Evolutionary conservation across 345 rosid genomes (phyloP).

Genomic region (Euclidium syriacum): DNA sequence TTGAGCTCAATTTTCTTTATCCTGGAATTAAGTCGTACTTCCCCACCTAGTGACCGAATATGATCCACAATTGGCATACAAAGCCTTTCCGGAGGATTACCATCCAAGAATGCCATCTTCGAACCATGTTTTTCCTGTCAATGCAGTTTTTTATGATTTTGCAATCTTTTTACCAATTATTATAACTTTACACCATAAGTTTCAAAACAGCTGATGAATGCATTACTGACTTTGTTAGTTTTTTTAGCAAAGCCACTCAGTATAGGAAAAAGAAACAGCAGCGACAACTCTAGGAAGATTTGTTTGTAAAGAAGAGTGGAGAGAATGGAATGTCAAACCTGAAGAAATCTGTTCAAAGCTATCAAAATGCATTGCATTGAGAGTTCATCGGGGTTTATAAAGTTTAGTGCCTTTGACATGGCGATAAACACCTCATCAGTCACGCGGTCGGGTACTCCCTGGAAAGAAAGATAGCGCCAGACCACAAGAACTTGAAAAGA

Average conservation of each 20-base stretch:
- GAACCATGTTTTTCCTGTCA: slow-evolving; percentile 95
- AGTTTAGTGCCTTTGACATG: slow-evolving; percentile 95
- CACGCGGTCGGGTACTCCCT: slow-evolving; percentile 96
- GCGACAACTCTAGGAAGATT: not conserved
- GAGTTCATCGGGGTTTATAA: slow-evolving; percentile 88
- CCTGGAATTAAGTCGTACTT: slow-evolving; percentile 69
- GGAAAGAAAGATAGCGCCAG: not conserved
- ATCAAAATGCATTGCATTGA: slow-evolving; percentile 94
- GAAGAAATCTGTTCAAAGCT: slow-evolving; percentile 92
- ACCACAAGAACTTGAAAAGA: no score
- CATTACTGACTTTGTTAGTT: not conserved
- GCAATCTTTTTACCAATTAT: not conserved
- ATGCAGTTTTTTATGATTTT: slow-evolving; percentile 1
- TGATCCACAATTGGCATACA: slow-evolving; percentile 81
- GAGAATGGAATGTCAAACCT: slow-evolving; percentile 39
- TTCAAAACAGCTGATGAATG: not conserved
- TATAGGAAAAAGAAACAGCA: not conserved
- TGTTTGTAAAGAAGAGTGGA: not conserved
- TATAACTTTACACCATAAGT: not conserved
- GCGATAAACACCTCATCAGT: slow-evolving; percentile 93
- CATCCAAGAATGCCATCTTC: slow-evolving; percentile 97
- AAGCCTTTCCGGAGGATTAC: slow-evolving; percentile 94
- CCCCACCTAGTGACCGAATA: slow-evolving; percentile 76
- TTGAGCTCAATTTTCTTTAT: slow-evolving; percentile 78
- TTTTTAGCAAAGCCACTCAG: not conserved